Evolutionary conservation across 495 filamentous ascomycete species (phyloP).

Genomic region (Neurospora sp.): DNA sequence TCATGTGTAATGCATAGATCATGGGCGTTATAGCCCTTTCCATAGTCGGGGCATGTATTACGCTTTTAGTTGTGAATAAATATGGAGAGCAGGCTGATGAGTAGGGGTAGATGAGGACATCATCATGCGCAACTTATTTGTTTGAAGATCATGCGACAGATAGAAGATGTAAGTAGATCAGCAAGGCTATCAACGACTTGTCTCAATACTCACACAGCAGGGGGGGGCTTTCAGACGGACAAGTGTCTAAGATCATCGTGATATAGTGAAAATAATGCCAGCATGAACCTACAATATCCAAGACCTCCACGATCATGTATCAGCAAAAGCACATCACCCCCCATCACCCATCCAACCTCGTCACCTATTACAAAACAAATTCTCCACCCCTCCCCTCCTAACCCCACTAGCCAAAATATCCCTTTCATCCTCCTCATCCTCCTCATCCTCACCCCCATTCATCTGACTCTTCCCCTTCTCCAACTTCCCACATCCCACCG

Average conservation of each 20-base stretch:
- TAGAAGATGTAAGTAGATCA: not conserved
- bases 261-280: not conserved
- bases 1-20: constrained; percentile 32
- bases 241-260: not conserved
- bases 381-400: constrained; percentile 2
- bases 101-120: not conserved
- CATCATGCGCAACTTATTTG: not conserved
- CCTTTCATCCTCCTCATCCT: constrained; percentile 19
- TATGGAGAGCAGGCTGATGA: constrained; percentile 16
- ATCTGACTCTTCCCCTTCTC: constrained; percentile 7
- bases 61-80: constrained; percentile 36
- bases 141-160: not conserved
- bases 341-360: constrained; percentile 2
- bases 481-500: constrained; percentile 26
- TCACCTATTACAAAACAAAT: constrained; percentile 18
- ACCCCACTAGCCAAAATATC: constrained; percentile 14
- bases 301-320: not conserved
- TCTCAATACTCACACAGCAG: not conserved
- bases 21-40: constrained; percentile 66
- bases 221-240: too few species aligned
- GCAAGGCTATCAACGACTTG: not conserved
- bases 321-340: not conserved
- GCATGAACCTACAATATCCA: not conserved
- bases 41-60: constrained; percentile 68
- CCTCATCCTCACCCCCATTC: not conserved